Conservation (phyloP, 495 filamentous ascomycete genomes). For the Tuber melanosporum region DNA sequence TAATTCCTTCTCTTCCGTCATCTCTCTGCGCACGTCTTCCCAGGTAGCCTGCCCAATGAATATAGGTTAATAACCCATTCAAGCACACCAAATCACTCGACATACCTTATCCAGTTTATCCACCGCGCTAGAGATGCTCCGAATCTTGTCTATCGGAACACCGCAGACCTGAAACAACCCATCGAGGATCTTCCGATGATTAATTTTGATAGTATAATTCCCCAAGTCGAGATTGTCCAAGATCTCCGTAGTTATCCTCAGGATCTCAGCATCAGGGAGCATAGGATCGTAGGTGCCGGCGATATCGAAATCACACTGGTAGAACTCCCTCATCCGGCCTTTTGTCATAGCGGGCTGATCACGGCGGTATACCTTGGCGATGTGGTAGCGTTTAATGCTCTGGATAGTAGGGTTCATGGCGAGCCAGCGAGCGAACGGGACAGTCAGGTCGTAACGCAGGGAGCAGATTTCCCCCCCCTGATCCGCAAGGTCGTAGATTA, state of each 20-base stretch:
- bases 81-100: slow-evolving; percentile 26
- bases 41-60: slow-evolving; percentile 51
- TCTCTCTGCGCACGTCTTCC: slow-evolving; percentile 83
- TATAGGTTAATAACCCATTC: slow-evolving; percentile 11
- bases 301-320: slow-evolving; percentile 97
- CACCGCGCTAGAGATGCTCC: slow-evolving; percentile 80
- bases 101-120: slow-evolving; percentile 87
- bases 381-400: slow-evolving; percentile 79
- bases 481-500: slow-evolving; percentile 81
- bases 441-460: slow-evolving; percentile 83
- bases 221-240: slow-evolving; percentile 71
- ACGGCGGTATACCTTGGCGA: slow-evolving; percentile 66
- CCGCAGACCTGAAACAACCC: slow-evolving; percentile 87
- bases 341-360: slow-evolving; percentile 67
- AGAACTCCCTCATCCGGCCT: slow-evolving; percentile 92
- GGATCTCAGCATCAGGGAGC: slow-evolving; percentile 90
- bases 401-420: slow-evolving; percentile 72
- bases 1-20: slow-evolving; percentile 87
- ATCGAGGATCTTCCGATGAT: slow-evolving; percentile 90
- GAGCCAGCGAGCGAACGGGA: slow-evolving; percentile 82
- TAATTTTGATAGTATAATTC: slow-evolving; percentile 80
- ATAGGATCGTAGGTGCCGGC: slow-evolving; percentile 86
- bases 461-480: slow-evolving; percentile 81
- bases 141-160: slow-evolving; percentile 76
- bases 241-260: slow-evolving; percentile 76